A percentile compares a stretch with the other conserved stretches of the same genome.
These are phyloP conservation scores for Backusella australiensis DNA, from an alignment of 192 early-diverging fungal species.

Conservation along the genomic window DNA sequence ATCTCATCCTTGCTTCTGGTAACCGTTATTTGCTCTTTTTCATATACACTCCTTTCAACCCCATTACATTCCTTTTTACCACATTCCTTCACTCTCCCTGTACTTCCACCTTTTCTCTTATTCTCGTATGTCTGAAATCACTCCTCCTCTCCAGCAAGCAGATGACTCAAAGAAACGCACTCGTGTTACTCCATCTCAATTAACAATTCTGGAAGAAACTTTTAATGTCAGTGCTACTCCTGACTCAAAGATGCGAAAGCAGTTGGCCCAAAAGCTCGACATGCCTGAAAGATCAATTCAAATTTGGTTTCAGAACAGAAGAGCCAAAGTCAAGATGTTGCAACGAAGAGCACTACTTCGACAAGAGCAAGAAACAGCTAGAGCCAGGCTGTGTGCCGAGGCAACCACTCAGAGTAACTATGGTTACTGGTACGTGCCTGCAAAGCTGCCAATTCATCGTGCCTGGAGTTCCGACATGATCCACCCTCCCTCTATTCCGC, in stretches of 20 bases:
- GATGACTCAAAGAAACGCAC: constrained; percentile 52
- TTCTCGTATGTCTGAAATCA: background rate
- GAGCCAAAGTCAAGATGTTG: constrained; percentile 73
- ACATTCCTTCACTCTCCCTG: constrained; percentile 8
- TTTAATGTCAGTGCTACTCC: constrained; percentile 64
- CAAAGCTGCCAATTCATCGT: constrained; percentile 23
- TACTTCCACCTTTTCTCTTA: background rate
- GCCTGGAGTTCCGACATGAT: constrained; percentile 28
- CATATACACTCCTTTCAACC: background rate
- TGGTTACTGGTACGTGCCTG: background rate
- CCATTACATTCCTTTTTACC: constrained; percentile 8
- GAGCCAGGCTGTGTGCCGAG: constrained; percentile 25
- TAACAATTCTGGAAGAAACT: constrained; percentile 62
- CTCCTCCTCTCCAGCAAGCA: constrained; percentile 1
- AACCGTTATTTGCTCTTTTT: background rate
- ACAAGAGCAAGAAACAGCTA: constrained; percentile 26
- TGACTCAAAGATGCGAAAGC: constrained; percentile 59
- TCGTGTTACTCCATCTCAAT: constrained; percentile 60
- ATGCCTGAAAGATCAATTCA: constrained; percentile 74
- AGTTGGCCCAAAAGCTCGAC: constrained; percentile 60
- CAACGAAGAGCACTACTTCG: constrained; percentile 25
- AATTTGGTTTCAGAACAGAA: constrained; percentile 83
- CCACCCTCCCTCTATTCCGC: background rate
- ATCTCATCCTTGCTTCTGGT: background rate
- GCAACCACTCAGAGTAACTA: background rate